phyloP scores from a whole-genome alignment of 768 basidiomycete species.

The Boletus barrowsii region DNA sequence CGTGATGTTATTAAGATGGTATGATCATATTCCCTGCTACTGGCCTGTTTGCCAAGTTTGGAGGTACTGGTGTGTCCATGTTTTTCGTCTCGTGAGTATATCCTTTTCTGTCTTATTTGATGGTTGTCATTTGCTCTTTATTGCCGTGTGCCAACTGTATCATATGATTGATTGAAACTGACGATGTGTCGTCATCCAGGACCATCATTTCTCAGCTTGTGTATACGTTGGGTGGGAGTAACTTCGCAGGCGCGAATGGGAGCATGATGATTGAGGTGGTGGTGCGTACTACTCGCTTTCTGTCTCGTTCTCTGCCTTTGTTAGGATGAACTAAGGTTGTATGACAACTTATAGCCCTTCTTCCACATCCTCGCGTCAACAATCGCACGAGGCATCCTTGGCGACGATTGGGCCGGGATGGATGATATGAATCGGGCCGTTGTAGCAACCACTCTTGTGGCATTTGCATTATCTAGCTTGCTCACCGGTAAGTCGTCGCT shows the following conservation, averaged over 20 bases:
- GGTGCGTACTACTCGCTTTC: conserved; percentile 42
- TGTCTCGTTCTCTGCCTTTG: background rate
- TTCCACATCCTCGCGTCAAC: conserved; percentile 86
- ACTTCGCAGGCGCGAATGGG: conserved; percentile 86
- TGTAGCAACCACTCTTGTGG: conserved; percentile 88
- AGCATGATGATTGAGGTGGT: conserved; percentile 99
- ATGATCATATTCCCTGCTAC: conserved; percentile 94
- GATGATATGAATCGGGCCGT: conserved; percentile 65
- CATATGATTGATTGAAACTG: background rate
- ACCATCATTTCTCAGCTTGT: conserved; percentile 79
- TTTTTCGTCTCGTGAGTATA: conserved; percentile 76
- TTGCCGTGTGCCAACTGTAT: background rate
- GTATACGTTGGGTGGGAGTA: conserved; percentile 83
- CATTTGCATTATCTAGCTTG: conserved; percentile 83
- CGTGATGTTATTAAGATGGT: conserved; percentile 58
- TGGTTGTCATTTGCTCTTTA: background rate
- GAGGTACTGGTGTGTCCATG: conserved; percentile 91
- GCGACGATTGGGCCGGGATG: conserved; percentile 30
- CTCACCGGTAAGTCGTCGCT: conserved; percentile 62
- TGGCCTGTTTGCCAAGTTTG: conserved; percentile 75
- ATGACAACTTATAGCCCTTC: conserved; percentile 61
- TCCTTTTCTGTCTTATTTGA: background rate
- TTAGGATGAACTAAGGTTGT: background rate
- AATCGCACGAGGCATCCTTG: conserved; percentile 61
- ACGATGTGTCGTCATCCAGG: conserved; percentile 32